These are phyloP conservation scores for Trametes cinnabarina DNA, from an alignment of 768 basidiomycete species.

Conservation along the genomic window DNA sequence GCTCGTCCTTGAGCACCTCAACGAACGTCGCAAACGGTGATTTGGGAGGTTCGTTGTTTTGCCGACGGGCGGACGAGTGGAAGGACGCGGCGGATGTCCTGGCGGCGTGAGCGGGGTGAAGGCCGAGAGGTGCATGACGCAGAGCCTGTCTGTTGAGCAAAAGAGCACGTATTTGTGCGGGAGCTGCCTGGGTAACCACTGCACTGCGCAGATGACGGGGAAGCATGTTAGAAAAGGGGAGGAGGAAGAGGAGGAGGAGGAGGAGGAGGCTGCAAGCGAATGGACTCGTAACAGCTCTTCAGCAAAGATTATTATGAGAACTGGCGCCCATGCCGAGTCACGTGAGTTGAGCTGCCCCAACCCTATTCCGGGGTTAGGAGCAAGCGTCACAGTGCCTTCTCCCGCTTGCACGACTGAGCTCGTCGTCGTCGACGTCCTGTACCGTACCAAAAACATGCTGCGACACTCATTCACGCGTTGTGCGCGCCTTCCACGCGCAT, in stretches of 20 bases:
- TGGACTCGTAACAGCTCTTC: constrained; percentile 8
- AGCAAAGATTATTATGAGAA: constrained; percentile 20
- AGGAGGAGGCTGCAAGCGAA: not conserved
- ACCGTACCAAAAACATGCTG: not conserved
- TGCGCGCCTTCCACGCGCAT: not conserved
- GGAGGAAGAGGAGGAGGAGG: not conserved
- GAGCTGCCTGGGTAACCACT: constrained; percentile 31
- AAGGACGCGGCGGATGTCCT: constrained; percentile 35
- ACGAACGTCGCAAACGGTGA: constrained; percentile 97
- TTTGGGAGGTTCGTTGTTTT: constrained; percentile 67
- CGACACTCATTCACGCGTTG: not conserved
- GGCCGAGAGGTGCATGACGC: constrained; percentile 32
- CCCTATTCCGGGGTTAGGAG: not conserved
- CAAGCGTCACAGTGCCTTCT: too few relatives aligned
- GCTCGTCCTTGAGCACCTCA: constrained; percentile 87
- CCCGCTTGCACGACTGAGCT: too few relatives aligned
- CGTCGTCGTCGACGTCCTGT: not conserved
- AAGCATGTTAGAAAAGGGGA: constrained; percentile 35
- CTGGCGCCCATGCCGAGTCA: not conserved
- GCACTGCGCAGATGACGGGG: constrained; percentile 47
- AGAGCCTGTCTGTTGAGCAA: constrained; percentile 18
- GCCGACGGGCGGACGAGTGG: constrained; percentile 60
- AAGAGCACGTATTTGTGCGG: constrained; percentile 26
- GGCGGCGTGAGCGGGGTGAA: constrained; percentile 21
- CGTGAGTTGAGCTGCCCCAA: constrained; percentile 1